A percentile compares a stretch with the other conserved stretches of the same genome.
Evolutionary conservation across 495 filamentous ascomycete genomes (phyloP).

Genomic region (Hypomontagnella submonticulosa): DNA sequence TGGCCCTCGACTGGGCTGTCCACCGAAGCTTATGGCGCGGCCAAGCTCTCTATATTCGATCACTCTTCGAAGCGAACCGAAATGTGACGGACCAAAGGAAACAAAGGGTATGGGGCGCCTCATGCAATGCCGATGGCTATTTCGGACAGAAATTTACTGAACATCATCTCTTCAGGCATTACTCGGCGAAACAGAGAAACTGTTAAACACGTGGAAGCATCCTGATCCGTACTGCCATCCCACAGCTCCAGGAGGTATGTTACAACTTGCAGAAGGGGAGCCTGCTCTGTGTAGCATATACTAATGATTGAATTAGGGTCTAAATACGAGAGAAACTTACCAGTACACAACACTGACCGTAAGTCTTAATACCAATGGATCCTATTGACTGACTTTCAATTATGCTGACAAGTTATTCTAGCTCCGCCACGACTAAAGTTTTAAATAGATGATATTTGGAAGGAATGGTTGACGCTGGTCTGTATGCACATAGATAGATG

Average conservation of each 20-base stretch:
- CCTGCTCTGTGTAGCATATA: constrained; percentile 28
- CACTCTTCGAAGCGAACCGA: constrained; percentile 93
- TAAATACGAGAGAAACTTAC: constrained; percentile 95
- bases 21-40: constrained; percentile 92
- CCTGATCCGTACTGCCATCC: constrained; percentile 91
- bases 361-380: constrained; percentile 54
- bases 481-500: constrained; percentile 32
- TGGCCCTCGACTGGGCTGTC: constrained; percentile 93
- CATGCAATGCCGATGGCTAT: not conserved
- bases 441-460: constrained; percentile 41
- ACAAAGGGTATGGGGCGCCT: constrained; percentile 72
- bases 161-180: constrained; percentile 65
- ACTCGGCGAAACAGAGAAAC: constrained; percentile 84
- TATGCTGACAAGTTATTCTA: constrained; percentile 34
- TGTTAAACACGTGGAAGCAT: constrained; percentile 95
- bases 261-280: constrained; percentile 2
- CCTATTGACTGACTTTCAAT: constrained; percentile 1
- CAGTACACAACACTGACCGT: constrained; percentile 81
- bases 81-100: constrained; percentile 86
- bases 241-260: constrained; percentile 91
- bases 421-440: constrained; percentile 60
- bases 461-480: constrained; percentile 8
- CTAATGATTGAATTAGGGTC: constrained; percentile 70
- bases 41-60: constrained; percentile 94
- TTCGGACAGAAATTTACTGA: not conserved